Conservation (phyloP, 768 basidiomycete genomes). For the Clitopilus hobsonii region DNA sequence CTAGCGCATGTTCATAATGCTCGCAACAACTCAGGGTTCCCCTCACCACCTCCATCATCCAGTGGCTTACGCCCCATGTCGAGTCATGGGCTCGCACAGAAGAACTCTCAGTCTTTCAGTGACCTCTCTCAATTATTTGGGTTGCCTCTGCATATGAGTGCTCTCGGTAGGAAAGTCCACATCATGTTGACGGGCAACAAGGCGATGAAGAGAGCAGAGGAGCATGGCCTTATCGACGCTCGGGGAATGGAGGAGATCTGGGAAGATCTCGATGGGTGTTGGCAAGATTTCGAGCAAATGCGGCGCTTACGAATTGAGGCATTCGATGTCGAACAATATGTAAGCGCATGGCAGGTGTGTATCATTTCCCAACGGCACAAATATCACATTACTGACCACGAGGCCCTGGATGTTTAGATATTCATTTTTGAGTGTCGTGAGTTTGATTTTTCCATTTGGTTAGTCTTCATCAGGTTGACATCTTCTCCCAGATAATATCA, state of each 20-base stretch:
- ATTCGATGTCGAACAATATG: constrained; percentile 53
- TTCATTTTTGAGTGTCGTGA: constrained; percentile 88
- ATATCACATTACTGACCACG: constrained; percentile 1
- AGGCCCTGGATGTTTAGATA: constrained; percentile 41
- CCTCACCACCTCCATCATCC: constrained; percentile 10
- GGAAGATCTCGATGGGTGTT: constrained; percentile 75
- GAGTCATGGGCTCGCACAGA: constrained; percentile 9
- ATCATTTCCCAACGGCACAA: background rate
- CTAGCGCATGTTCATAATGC: constrained; percentile 35
- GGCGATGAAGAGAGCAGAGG: constrained; percentile 54
- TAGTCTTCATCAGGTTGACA: constrained; percentile 6
- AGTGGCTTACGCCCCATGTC: constrained; percentile 10
- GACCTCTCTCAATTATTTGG: constrained; percentile 58
- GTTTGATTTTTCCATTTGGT: constrained; percentile 21
- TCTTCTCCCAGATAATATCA: constrained; percentile 62
- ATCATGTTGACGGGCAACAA: constrained; percentile 72
- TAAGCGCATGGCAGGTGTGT: constrained; percentile 83
- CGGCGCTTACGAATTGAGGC: constrained; percentile 26
- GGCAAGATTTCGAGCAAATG: constrained; percentile 78
- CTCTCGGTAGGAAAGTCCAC: constrained; percentile 77
- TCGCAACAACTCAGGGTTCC: constrained; percentile 17
- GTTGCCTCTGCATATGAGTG: constrained; percentile 69
- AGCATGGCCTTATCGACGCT: constrained; percentile 54
- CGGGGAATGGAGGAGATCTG: constrained; percentile 74
- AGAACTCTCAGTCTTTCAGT: constrained; percentile 35